phyloP scores from a whole-genome alignment of 2,329 filamentous ascomycete genomes.

The Colletotrichum higginsianum region DNA sequence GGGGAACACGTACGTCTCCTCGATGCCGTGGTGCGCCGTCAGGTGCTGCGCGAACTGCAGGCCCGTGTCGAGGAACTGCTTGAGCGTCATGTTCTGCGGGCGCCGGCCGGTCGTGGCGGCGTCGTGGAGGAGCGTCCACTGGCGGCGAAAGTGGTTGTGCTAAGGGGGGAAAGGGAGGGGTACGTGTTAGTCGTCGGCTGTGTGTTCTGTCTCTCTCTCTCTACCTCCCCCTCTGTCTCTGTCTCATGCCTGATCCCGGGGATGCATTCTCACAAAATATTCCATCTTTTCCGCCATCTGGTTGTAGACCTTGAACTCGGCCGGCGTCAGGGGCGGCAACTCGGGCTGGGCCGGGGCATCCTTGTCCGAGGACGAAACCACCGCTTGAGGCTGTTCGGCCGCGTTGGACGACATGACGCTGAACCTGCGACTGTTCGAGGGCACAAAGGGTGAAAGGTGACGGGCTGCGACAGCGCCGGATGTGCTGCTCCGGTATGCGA shows the following conservation, averaged over 20 bases:
- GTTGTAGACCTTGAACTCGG: conserved; percentile 80
- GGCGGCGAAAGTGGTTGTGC: conserved; percentile 83
- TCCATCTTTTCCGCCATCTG: conserved; percentile 83
- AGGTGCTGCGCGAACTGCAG: conserved; percentile 80
- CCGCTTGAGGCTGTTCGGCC: conserved; percentile 17
- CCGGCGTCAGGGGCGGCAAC: conserved; percentile 74
- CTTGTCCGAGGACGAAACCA: background rate
- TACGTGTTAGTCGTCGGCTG: too few relatives aligned
- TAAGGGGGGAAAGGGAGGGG: conserved; percentile 48
- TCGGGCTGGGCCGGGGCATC: conserved; percentile 2
- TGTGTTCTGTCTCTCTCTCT: too few relatives aligned
- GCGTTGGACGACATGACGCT: conserved; percentile 26
- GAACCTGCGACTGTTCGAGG: background rate
- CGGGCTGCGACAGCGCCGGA: background rate
- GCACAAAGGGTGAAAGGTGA: too few relatives aligned
- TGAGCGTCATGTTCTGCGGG: conserved; percentile 75
- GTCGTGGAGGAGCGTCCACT: conserved; percentile 80
- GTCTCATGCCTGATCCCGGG: too few relatives aligned
- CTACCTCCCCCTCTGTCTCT: too few relatives aligned
- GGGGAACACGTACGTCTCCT: conserved; percentile 87
- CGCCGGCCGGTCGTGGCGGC: conserved; percentile 74
- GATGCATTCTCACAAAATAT: conserved; percentile 68
- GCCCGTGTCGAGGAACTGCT: conserved; percentile 77
- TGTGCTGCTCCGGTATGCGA: background rate
- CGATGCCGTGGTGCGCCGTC: conserved; percentile 84